Evolutionary conservation across 1,284 basidiomycete species (phyloP), one percentile per base, ranked within the genome.

Genomic region (Cryptococcus deneoformans): DNA sequence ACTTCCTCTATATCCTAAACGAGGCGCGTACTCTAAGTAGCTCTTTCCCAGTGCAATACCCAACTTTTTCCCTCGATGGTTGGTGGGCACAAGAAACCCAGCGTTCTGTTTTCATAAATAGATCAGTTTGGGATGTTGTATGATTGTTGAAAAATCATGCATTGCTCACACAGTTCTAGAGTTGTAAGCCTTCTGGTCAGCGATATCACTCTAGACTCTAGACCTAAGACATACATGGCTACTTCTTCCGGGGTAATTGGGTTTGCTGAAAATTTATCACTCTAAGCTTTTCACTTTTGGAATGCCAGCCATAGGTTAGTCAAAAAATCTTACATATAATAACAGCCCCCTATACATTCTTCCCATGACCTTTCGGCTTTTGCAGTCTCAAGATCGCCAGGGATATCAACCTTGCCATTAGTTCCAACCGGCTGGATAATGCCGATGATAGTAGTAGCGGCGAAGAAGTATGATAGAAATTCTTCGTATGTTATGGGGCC

Each of bases 211-310:
- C 10, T 34, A 34, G 14, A 20, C 34, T 50, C 48, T 3, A 16
- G 16, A 11, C 4, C n/a, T 20, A 5, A 14, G 1, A 82, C 88
- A 80, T 69, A 92, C 89, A 81, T 94, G 92, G 42, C 90, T 92
- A 3, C 89, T 90, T 59, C 92, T 83, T n/a, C 92, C 92, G 2
- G 90, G 90, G 77, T 94, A 93, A 75, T 93, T 93, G 40, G 90
- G 90, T 78, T 93, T 94, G 59, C 92, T 83, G 83, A 87, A 63
- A 12, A 29, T 42, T 42, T 42, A 42, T 58, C 56, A 35, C 11
- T 46, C n/a, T 34, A 51, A 53, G 46, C 56, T 42, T 34, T 24
- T 36, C 37, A 29, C 29, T 46, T 24, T 40, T 14, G 7, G 8
- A 11, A 29, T 20, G 34, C 40, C 37, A 12, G 20, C 36, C 36